Evolutionary conservation across 1,284 basidiomycete species (phyloP), one percentile per base, ranked within the genome.

Genomic region (Malassezia arunalokei): DNA sequence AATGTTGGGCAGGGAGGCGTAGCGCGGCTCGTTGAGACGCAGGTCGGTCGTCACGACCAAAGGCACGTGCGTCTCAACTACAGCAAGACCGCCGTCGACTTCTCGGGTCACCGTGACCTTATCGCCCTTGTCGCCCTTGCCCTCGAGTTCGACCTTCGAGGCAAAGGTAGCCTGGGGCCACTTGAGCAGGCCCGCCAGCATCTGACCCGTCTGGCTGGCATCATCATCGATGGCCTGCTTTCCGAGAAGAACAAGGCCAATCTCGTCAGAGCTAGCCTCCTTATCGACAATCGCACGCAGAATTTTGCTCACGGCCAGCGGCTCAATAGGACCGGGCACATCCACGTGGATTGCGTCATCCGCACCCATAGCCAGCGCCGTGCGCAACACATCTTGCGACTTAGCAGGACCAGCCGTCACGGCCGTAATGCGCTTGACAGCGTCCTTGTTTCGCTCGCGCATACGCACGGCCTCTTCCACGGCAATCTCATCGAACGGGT

Each of bases 181-280:
- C 43, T 83, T 83, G 64, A 95, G 76, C 66, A 96, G 77, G 3
- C 89, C 92, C 15, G 92, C 91, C 37, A 98, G 80, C 87, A 96
- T 96, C 73, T 95, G 91, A 1, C 92, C 92, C 7, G 92, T 96
- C 76, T 91, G 85, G n/a, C 87, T 87, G 3, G 87, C 81, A 74
- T 98, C 92, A 66, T 94, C 91, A 76, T 98, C 92, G 65, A 98
- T 98, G 9, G 92, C 86, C 76, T 98, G 92, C 77, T 98, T 98
- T n/a, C 94, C 92, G 76, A 95, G 80, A 59, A 98, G 90, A 49
- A 98, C 84, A 53, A 98, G 66, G 66, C 96, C 91, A 3, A 87
- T 79, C 32, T 79, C 77, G 44, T 74, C 71, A 41, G 66, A 62
- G 56, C 80, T 79, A 60, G 82, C 78, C 64, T 84, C 79, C 44